These are phyloP conservation scores for Wickerhamiella spandovensis DNA, from an alignment of 805 yeast species.

Conservation along the genomic window DNA sequence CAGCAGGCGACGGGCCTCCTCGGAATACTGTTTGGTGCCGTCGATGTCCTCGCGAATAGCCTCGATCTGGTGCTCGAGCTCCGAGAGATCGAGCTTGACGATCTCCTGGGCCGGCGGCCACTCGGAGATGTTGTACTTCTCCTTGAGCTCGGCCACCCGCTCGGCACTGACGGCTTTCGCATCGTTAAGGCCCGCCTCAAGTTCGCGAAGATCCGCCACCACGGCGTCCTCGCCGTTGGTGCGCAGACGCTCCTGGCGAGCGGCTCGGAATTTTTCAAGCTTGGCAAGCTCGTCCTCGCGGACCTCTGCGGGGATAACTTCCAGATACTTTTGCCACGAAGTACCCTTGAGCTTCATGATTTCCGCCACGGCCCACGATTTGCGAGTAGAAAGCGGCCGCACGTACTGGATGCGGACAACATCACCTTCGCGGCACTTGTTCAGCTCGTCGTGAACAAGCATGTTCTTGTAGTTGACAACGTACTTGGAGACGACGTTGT, in stretches of 20 bases:
- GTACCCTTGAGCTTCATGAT: conserved; percentile 82
- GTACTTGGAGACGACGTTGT: conserved; percentile 39
- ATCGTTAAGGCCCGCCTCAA: conserved; percentile 18
- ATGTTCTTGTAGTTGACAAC: conserved; percentile 67
- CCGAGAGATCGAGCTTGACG: conserved; percentile 30
- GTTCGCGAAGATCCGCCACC: conserved; percentile 15
- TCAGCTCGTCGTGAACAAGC: conserved; percentile 87
- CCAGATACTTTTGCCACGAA: conserved; percentile 70
- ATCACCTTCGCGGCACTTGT: conserved; percentile 88
- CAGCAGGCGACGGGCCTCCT: conserved; percentile 21
- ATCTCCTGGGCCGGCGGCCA: conserved; percentile 34
- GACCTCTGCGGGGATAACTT: conserved; percentile 56
- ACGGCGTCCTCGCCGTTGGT: conserved; percentile 13
- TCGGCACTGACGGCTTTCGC: conserved; percentile 23
- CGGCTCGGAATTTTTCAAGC: conserved; percentile 40
- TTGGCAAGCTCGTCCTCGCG: conserved; percentile 49
- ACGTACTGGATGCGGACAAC: conserved; percentile 77
- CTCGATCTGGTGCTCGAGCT: conserved; percentile 27
- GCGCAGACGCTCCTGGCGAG: conserved; percentile 29
- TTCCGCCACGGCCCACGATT: conserved; percentile 85
- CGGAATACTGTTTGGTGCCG: conserved; percentile 10
- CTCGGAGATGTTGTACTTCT: conserved; percentile 33
- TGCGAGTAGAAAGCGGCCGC: conserved; percentile 70
- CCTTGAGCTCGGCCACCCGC: conserved; percentile 29
- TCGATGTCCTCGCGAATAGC: conserved; percentile 26